These are phyloP conservation scores for Aspergillus piperis DNA, from an alignment of 2,329 filamentous ascomycete species.

Conservation along the genomic window DNA sequence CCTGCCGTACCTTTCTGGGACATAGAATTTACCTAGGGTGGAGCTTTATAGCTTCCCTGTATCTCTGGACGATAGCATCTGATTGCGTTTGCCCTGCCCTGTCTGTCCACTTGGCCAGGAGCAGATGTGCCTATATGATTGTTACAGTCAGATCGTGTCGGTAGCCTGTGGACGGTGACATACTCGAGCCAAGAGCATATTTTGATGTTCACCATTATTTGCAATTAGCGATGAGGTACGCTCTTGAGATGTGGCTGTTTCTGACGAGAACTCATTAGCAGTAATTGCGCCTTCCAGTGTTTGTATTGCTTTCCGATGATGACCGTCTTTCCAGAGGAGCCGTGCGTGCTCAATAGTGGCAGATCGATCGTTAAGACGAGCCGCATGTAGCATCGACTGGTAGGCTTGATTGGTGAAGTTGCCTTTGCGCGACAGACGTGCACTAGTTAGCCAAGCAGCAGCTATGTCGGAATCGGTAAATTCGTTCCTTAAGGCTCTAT, in stretches of 20 bases:
- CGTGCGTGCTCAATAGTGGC: slow-evolving; percentile 94
- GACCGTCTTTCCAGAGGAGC: slow-evolving; percentile 87
- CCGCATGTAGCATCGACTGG: slow-evolving; percentile 88
- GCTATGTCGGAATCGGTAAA: slow-evolving; percentile 76
- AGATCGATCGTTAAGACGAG: slow-evolving; percentile 77
- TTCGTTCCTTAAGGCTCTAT: slow-evolving; percentile 42
- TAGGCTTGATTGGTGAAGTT: slow-evolving; percentile 85
- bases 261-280: slow-evolving; percentile 69
- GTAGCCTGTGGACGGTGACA: not conserved
- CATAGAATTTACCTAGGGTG: slow-evolving; percentile 33
- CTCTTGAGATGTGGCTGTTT: slow-evolving; percentile 41
- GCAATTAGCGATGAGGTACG: slow-evolving; percentile 39
- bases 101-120: slow-evolving; percentile 96
- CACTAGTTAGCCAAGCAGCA: slow-evolving; percentile 80
- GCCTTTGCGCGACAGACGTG: slow-evolving; percentile 81
- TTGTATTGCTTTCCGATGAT: slow-evolving; percentile 93
- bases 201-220: slow-evolving; percentile 51
- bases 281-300: slow-evolving; percentile 83
- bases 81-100: slow-evolving; percentile 90
- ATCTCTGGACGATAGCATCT: slow-evolving; percentile 74
- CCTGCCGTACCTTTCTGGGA: not conserved
- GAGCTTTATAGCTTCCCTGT: slow-evolving; percentile 67
- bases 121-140: slow-evolving; percentile 67
- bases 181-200: slow-evolving; percentile 52
- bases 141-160: slow-evolving; percentile 12